A percentile compares a stretch with the other conserved stretches of the same genome.
phyloP scores from a whole-genome alignment of 1,139 yeast species.

The Taiozyma sp. region DNA sequence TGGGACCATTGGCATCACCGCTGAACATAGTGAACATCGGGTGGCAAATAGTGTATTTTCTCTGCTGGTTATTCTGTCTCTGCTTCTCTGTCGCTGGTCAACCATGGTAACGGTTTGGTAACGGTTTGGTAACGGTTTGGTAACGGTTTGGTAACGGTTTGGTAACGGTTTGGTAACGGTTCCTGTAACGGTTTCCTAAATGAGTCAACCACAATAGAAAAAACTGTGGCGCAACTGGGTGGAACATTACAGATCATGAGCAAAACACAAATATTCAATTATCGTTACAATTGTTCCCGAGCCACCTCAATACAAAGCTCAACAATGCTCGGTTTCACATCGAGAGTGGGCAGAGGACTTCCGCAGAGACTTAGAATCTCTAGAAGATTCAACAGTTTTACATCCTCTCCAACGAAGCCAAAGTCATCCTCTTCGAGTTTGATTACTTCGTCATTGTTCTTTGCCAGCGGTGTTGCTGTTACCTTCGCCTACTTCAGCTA shows the following conservation, averaged over 20 bases:
- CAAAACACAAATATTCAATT: neutral
- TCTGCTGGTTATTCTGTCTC: neutral
- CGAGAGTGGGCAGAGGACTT: neutral
- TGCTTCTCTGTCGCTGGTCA: neutral
- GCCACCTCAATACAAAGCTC: neutral
- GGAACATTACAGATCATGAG: neutral
- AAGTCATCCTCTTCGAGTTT: neutral
- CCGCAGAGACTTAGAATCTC: neutral
- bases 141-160: neutral
- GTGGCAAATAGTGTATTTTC: too few relatives aligned
- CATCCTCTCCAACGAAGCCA: neutral
- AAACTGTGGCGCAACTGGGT: neutral
- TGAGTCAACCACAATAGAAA: neutral
- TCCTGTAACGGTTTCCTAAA: neutral
- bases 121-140: too few relatives aligned
- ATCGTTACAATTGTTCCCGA: neutral
- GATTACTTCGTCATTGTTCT: conserved; percentile 9
- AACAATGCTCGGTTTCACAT: neutral
- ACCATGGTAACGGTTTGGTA: neutral
- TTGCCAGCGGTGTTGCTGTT: conserved; percentile 14
- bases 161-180: too few relatives aligned
- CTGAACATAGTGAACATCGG: neutral
- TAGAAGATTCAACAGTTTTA: conserved; percentile 3
- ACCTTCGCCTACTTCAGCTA: conserved; percentile 9
- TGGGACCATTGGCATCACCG: too few relatives aligned